Percentiles rank a stretch among this genome's conserved stretches.
These are phyloP conservation scores for Teratosphaeriaceae sp. DNA, from an alignment of 2,329 filamentous ascomycete species.

Conservation along the genomic window DNA sequence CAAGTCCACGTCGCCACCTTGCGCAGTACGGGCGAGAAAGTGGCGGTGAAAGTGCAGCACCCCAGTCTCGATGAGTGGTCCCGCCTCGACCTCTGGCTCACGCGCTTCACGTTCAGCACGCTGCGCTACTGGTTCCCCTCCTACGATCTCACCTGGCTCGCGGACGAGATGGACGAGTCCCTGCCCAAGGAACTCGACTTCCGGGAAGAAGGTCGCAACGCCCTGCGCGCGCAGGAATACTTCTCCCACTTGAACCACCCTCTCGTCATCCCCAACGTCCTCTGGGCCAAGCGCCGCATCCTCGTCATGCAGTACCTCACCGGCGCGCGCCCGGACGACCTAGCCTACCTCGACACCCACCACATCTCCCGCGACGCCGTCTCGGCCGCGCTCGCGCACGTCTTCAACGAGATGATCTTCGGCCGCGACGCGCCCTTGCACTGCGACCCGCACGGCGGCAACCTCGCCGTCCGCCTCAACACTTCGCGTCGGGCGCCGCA, in stretches of 20 bases:
- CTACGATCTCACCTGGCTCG: constrained; percentile 95
- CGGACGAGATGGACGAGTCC: constrained; percentile 84
- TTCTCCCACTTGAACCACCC: constrained; percentile 73
- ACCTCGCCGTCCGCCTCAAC: constrained; percentile 85
- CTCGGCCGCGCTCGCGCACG: constrained; percentile 77
- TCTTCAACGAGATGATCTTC: constrained; percentile 99
- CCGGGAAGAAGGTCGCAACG: constrained; percentile 75
- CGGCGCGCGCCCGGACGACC: constrained; percentile 80
- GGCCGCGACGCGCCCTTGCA: constrained; percentile 81
- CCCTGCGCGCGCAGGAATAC: constrained; percentile 69
- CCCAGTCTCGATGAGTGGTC: constrained; percentile 85
- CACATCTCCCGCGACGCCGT: constrained; percentile 93
- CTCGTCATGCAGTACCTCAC: constrained; percentile 93
- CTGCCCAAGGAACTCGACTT: constrained; percentile 92
- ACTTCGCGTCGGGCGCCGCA: constrained; percentile 46
- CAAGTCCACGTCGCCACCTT: constrained; percentile 88
- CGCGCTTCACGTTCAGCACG: constrained; percentile 80
- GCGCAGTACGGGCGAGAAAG: constrained; percentile 72
- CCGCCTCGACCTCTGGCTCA: constrained; percentile 78
- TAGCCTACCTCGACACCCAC: constrained; percentile 76
- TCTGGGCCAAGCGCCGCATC: constrained; percentile 84
- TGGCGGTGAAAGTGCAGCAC: constrained; percentile 96
- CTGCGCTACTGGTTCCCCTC: constrained; percentile 93
- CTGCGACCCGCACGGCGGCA: constrained; percentile 95
- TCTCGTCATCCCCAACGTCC: constrained; percentile 78